phyloP scores from a whole-genome alignment of 768 basidiomycete species.

The Kwoniella europaea region DNA sequence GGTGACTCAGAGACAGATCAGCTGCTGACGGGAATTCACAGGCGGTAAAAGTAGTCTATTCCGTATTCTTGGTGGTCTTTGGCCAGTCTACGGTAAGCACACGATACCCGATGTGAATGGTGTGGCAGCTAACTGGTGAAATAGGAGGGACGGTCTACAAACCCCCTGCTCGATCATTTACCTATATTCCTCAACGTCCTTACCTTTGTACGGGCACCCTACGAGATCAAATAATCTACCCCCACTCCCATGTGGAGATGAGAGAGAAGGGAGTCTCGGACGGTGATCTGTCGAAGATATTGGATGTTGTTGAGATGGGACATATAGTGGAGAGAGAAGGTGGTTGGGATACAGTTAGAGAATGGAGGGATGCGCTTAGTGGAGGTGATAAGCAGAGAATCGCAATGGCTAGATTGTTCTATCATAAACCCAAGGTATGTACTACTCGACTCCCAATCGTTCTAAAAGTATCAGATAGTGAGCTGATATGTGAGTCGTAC shows the following conservation, averaged over 20 bases:
- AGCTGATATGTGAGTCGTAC: background rate
- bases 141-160: conserved; percentile 79
- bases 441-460: background rate
- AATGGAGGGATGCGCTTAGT: conserved; percentile 91
- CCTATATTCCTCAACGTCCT: conserved; percentile 92
- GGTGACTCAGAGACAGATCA: background rate
- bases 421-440: conserved; percentile 85
- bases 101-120: background rate
- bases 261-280: conserved; percentile 77
- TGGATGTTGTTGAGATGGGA: conserved; percentile 82
- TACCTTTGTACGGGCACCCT: conserved; percentile 93
- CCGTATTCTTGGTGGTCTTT: conserved; percentile 94
- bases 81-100: conserved; percentile 76
- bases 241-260: conserved; percentile 83
- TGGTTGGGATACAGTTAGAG: conserved; percentile 87
- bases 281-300: conserved; percentile 70
- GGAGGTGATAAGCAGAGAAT: conserved; percentile 97
- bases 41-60: conserved; percentile 76
- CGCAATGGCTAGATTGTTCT: conserved; percentile 95
- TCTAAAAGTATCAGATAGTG: background rate
- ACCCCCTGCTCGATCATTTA: conserved; percentile 84
- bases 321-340: conserved; percentile 88
- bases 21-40: conserved; percentile 12
- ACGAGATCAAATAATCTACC: conserved; percentile 95
- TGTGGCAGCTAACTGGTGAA: background rate